A percentile compares a stretch with the other conserved stretches of the same genome.
Conservation (phyloP, 2,329 filamentous ascomycete genomes). For the Epichloe gansuensis region DNA sequence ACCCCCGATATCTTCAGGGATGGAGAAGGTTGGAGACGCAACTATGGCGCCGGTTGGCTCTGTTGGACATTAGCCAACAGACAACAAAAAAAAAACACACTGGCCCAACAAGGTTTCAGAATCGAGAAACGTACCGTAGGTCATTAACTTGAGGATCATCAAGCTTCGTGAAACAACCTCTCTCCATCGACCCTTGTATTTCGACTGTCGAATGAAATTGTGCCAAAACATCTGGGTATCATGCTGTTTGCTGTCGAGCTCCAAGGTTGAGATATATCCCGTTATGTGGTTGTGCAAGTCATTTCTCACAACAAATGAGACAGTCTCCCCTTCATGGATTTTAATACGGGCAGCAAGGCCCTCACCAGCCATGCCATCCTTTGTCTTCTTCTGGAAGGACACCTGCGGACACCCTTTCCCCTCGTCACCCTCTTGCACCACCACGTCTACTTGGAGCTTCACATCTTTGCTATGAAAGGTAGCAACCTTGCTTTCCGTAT, state of each 20-base stretch:
- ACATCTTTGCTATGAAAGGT: conserved; percentile 47
- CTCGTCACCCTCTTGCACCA: conserved; percentile 42
- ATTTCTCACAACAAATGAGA: conserved; percentile 57
- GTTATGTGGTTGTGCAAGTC: conserved; percentile 46
- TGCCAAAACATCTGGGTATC: conserved; percentile 62
- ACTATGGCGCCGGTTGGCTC: conserved; percentile 69
- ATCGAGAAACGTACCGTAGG: conserved; percentile 32
- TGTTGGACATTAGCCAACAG: conserved; percentile 5
- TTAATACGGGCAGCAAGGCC: conserved; percentile 48
- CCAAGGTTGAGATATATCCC: conserved; percentile 40
- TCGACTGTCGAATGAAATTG: conserved; percentile 58
- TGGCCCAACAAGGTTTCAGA: not conserved
- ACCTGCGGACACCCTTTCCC: conserved; percentile 35
- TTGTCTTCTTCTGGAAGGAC: conserved; percentile 39
- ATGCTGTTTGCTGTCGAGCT: conserved; percentile 51
- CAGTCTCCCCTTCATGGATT: conserved; percentile 51
- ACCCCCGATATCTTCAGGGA: conserved; percentile 62
- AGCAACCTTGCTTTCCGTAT: conserved; percentile 42
- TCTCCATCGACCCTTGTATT: conserved; percentile 59
- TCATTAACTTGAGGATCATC: conserved; percentile 63
- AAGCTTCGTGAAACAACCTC: conserved; percentile 60
- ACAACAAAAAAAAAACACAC: not conserved
- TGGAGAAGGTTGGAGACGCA: conserved; percentile 63
- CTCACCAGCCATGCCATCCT: conserved; percentile 41
- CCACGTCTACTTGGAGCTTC: conserved; percentile 55